A percentile compares a stretch with the other conserved stretches of the same genome.
These are phyloP conservation scores for Dalbergia cochinchinensis DNA, from an alignment of 306 rosid genomes.

Conservation along the genomic window DNA sequence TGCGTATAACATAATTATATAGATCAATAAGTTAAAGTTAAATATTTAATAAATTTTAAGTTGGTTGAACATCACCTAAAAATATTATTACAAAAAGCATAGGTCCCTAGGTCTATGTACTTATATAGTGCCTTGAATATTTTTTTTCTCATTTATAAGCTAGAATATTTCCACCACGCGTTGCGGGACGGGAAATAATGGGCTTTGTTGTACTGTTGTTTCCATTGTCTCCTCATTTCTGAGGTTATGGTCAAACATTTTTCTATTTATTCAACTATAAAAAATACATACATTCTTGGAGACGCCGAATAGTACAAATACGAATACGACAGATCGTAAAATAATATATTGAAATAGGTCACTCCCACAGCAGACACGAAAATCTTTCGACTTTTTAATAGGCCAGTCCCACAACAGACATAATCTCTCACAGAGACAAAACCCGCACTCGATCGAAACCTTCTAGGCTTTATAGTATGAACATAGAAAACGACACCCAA, in stretches of 20 bases:
- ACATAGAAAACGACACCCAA: conserved; percentile 35
- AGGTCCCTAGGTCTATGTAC: too few relatives aligned
- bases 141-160: neutral
- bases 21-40: too few relatives aligned
- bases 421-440: neutral
- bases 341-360: conserved; percentile 41
- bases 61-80: too few relatives aligned
- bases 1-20: too few relatives aligned
- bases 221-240: neutral
- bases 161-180: conserved; percentile 17
- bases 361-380: conserved; percentile 46
- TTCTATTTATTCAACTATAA: conserved; percentile 17
- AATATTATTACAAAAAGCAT: too few relatives aligned
- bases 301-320: conserved; percentile 45
- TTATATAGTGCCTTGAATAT: neutral
- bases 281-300: conserved; percentile 3
- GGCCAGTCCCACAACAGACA: conserved; percentile 45
- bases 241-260: conserved; percentile 49
- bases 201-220: conserved; percentile 30
- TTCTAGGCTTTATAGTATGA: neutral
- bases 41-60: too few relatives aligned
- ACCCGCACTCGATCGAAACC: neutral
- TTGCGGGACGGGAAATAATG: conserved; percentile 24
- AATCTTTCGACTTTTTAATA: conserved; percentile 42
- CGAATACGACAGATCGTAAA: conserved; percentile 42